Conservation (phyloP, 2,329 filamentous ascomycete species). For the Pyrenophora graminea region DNA sequence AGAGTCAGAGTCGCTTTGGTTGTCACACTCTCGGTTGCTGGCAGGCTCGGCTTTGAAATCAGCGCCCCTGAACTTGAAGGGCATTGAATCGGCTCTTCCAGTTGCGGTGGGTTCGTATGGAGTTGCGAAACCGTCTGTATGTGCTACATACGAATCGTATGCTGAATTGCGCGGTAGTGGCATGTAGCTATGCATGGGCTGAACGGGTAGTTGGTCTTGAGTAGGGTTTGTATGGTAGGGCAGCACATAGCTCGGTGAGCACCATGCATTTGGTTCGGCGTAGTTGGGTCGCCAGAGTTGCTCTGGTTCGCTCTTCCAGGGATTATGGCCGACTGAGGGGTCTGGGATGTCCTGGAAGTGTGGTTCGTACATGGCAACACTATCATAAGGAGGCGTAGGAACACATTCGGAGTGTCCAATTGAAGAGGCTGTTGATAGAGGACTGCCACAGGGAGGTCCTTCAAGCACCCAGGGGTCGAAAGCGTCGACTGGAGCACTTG, state of each 20-base stretch:
- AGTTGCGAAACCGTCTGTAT: background rate
- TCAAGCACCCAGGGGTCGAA: conserved; percentile 23
- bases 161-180: background rate
- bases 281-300: conserved; percentile 5
- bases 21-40: no score
- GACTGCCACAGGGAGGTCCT: conserved; percentile 9
- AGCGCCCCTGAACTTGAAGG: no score
- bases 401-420: conserved; percentile 16
- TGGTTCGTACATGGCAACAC: conserved; percentile 2
- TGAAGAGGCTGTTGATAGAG: conserved; percentile 19
- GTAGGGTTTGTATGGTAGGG: background rate
- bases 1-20: no score
- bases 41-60: no score
- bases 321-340: background rate
- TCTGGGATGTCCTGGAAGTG: background rate
- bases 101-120: no score
- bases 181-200: background rate
- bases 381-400: conserved; percentile 15
- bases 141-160: background rate
- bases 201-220: conserved; percentile 2
- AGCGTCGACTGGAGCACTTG: conserved; percentile 8
- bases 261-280: conserved; percentile 1
- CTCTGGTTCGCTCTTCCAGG: conserved; percentile 1
- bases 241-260: conserved; percentile 2
- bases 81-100: no score